Evolutionary conservation across 345 rosid genomes (phyloP), one percentile per base, ranked within the genome.

Genomic region (Gossypium mustelinum): DNA sequence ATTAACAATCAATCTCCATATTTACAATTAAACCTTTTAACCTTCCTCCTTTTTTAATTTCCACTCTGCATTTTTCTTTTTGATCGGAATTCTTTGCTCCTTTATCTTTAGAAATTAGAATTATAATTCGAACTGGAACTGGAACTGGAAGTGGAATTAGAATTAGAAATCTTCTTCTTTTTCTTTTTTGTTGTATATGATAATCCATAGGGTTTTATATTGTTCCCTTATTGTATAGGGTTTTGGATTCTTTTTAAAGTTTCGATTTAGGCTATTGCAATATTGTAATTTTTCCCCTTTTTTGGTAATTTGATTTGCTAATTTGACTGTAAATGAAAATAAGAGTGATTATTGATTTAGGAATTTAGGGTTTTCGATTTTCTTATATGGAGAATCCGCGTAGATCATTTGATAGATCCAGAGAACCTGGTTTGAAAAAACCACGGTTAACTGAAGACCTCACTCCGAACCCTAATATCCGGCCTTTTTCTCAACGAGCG

Each of bases 321-420:
- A 64, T 64, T 54, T 52, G 22, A 24, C 59, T 73, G 39, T 34
- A 43, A 12, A 59, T 72, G 64, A 57, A 54, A 68, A n/a, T 12
- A 34, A 44, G 43, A 67, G 41, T 34, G 41, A 34, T 70, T 73
- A 18, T 5, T n/a, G 73, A 66, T 60, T 66, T 72, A 48, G 73
- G 50, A 79, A 77, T 72, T 62, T n/a, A 73, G 78, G 70, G 64
- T 66, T 81, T 17, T 72, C 2, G 16, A 16, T 58, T 79, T n/a
- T 16, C 11, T 79, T n/a, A 83, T 80, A 93, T 92, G 94, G 93
- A 88, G 82, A 89, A 90, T 83, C 72, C 88, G 25, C 99, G 98
- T 77, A 84, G 90, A 74, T 66, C 98, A 3, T 91, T 90, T 76
- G 96, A 95, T 79, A 89, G 97, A 92, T 88, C 97, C 54, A 82